A percentile compares a stretch with the other conserved stretches of the same genome.
phyloP scores from a whole-genome alignment of 345 rosid species.

The Ricinus communis region DNA sequence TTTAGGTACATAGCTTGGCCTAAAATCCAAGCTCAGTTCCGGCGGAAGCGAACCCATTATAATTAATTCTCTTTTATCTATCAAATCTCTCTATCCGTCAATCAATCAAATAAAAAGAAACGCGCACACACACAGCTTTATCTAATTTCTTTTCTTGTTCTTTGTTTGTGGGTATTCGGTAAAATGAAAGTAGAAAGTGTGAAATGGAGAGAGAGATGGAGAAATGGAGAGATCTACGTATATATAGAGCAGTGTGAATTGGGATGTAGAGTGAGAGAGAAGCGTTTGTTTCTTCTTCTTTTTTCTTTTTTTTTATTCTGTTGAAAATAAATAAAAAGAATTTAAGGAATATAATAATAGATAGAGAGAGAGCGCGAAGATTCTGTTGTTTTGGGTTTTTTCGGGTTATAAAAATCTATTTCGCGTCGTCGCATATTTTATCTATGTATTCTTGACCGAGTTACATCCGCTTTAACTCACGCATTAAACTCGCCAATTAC shows the following conservation, averaged over 20 bases:
- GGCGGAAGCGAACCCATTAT: conserved; percentile 57
- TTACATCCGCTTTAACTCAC: not conserved
- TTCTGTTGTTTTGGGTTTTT: conserved; percentile 31
- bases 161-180: not conserved
- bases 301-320: not conserved
- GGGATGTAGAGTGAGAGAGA: conserved; percentile 12
- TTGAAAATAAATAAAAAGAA: not conserved
- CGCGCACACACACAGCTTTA: not conserved
- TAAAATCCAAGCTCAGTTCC: conserved; percentile 71
- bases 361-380: not conserved
- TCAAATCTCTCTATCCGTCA: not conserved
- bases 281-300: conserved; percentile 8
- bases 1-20: conserved; percentile 46
- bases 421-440: conserved; percentile 71
- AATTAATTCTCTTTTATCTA: not conserved
- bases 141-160: not conserved
- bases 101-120: not conserved
- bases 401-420: conserved; percentile 18
- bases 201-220: conserved; percentile 17
- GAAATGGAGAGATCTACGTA: conserved; percentile 34
- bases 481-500: not conserved
- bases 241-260: conserved; percentile 21
- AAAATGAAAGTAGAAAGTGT: not conserved
- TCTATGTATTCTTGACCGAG: conserved; percentile 35
- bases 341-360: not conserved